Evolutionary conservation across 2,329 filamentous ascomycete genomes (phyloP), one percentile per base, ranked within the genome.

Genomic region (Alternaria viburni): DNA sequence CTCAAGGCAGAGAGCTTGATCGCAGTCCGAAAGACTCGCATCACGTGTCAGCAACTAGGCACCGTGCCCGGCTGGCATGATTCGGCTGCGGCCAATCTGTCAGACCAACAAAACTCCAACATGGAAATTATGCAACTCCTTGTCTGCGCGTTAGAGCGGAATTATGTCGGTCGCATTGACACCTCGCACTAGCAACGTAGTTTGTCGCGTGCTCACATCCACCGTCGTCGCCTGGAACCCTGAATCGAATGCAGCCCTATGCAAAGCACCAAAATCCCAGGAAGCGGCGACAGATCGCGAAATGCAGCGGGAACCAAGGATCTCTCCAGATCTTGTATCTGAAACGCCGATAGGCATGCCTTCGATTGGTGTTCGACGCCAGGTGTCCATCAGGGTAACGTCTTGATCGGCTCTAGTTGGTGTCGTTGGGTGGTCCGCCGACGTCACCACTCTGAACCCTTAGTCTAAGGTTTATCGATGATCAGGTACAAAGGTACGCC

Each of bases 391-490:
- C 68, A 70, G 61, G 65, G 70, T 70, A 32, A 60, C 56, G 49
- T 57, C 64, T 57, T 51, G 59, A 70, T 72, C 61, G 69, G 69
- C 64, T 66, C 56, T 66, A 71, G 65, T 52, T 52, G 49, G 30
- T 26, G 23, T 58, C 59, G 46, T 54, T 57, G 43, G 30, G 30
- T 57, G 66, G 46, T 57, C 54, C 62, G 66, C 61, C 71, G 68
- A 74, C 71, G 71, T 74, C 71, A 74, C 67, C 66, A 73, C 68
- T 74, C 59, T 59, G 41, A 49, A 43, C 63, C 36, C 58, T 61
- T 50, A 46, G 57, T 46, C 15, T 45, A 45, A 47, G 55, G 43
- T 50, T 57, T 57, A 44, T 30, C 43, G 49, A 26, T 30, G 23
- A 43, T 54, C 55, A 67, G 51, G 57, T 64, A 67, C 64, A 67